Evolutionary conservation across 2,329 filamentous ascomycete genomes (phyloP), one percentile per base, ranked within the genome.

Genomic region (Aspergillus transmontanensis): DNA sequence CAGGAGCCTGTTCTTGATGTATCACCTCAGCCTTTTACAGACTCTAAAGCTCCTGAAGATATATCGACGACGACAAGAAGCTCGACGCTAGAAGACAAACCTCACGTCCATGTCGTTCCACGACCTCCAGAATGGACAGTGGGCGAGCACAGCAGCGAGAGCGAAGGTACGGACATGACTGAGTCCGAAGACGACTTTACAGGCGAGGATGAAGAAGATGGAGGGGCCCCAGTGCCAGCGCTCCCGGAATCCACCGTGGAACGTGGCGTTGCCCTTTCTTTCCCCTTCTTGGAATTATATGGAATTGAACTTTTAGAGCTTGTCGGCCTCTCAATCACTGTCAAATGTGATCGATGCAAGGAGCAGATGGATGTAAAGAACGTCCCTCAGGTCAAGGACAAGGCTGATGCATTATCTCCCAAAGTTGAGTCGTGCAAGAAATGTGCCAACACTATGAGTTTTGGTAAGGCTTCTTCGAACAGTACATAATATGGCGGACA

Each of bases 261-360:
- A 71, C 83, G 84, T 59, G 92, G 92, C 28, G 90, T 92, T n/a
- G 87, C 91, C 59, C 82, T 96, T 9, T 92, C 89, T 0, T 93
- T 95, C 69, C 92, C 93, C 0, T 88, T 85, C 30, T 80, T 95
- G 62, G 91, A 94, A 71, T 84, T 96, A 2, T 85, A 92, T 72
- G 87, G 89, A 43, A 89, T 95, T 64, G 92, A 95, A 72, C 78
- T 95, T 2, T 82, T 96, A 10, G 88, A 94, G 69, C 78, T 94
- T 1, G 81, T 84, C 0, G 82, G 86, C 28, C 80, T 95, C 36
- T 88, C 86, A 62, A 81, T 95, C 66, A 90, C 86, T 3, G 82
- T 93, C 66, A 94, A 93, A 74, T 96, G 92, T 75, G 87, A 89
- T 58, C 86, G 92, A 43, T 96, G 92, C 82, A 93, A 90, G 75